These are phyloP conservation scores for Aschersonia sp. DNA, from an alignment of 2,329 filamentous ascomycete species.

Conservation along the genomic window DNA sequence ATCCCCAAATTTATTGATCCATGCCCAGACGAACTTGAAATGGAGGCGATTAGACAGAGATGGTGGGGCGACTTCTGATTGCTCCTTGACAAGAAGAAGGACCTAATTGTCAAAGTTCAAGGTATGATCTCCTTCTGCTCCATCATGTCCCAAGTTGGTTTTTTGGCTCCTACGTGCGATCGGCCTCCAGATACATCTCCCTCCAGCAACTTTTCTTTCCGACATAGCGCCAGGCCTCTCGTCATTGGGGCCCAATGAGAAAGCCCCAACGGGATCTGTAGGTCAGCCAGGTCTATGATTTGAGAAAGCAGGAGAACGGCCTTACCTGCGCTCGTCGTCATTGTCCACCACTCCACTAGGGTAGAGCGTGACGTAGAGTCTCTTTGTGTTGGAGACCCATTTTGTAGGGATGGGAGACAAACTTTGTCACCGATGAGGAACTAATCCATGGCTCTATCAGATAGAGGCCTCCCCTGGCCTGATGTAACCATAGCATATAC, in stretches of 20 bases:
- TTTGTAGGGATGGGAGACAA: no score
- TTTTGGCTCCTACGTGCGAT: slow-evolving; percentile 9
- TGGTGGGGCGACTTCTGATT: slow-evolving; percentile 15
- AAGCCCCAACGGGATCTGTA: slow-evolving; percentile 16
- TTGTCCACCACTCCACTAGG: slow-evolving; percentile 8
- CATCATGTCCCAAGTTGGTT: slow-evolving; percentile 16
- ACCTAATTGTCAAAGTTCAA: background rate
- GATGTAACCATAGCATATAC: no score
- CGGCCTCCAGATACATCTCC: slow-evolving; percentile 6
- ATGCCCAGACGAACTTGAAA: slow-evolving; percentile 19
- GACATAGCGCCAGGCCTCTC: slow-evolving; percentile 19
- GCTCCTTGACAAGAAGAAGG: background rate
- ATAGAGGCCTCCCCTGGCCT: no score
- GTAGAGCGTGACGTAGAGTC: slow-evolving; percentile 18
- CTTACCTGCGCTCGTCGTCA: slow-evolving; percentile 12
- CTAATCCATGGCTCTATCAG: no score
- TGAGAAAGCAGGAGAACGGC: background rate
- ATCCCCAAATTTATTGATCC: slow-evolving; percentile 21
- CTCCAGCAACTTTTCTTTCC: slow-evolving; percentile 13
- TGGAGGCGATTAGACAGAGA: slow-evolving; percentile 23
- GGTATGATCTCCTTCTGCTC: slow-evolving; percentile 10
- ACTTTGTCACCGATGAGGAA: no score
- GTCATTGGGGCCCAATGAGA: slow-evolving; percentile 15
- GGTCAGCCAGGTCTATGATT: background rate
- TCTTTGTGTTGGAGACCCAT: slow-evolving; percentile 10